Conservation (phyloP, 139 green algal genomes). For the Micractinium conductrix region DNA sequence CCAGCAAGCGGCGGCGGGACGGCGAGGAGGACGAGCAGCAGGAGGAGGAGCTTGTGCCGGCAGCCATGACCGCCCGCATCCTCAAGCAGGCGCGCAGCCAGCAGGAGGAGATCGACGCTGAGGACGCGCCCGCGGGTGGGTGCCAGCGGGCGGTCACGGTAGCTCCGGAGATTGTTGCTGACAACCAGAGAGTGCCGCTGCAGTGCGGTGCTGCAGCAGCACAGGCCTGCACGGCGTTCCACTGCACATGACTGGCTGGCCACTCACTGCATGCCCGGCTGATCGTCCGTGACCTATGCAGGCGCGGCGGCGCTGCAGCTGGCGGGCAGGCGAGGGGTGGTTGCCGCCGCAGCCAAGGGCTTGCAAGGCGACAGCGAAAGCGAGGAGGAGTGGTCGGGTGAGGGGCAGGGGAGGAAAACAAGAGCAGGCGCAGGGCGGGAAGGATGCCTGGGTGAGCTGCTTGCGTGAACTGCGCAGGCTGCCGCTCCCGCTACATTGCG, state of each 20-base stretch:
- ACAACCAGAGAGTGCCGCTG: too few species aligned
- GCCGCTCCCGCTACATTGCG: too few species aligned
- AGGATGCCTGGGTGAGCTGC: too few species aligned
- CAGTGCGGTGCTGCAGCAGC: constrained; percentile 4
- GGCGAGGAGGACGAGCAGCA: constrained; percentile 34
- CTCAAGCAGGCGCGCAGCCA: constrained; percentile 82
- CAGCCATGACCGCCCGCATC: constrained; percentile 73
- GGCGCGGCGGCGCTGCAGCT: constrained; percentile 29
- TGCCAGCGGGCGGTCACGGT: too few species aligned
- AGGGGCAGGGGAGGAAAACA: too few species aligned
- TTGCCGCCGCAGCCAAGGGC: background rate
- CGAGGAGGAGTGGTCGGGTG: constrained; percentile 47
- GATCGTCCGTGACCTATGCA: background rate
- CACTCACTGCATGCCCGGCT: background rate
- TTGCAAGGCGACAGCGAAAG: constrained; percentile 53
- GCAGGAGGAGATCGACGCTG: constrained; percentile 86
- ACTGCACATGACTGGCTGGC: background rate
- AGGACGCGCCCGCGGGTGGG: constrained; percentile 41
- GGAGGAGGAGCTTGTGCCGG: constrained; percentile 51
- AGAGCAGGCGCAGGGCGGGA: too few species aligned
- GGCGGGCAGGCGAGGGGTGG: background rate
- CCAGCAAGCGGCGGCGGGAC: constrained; percentile 52
- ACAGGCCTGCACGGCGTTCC: background rate
- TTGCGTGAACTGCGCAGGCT: too few species aligned
- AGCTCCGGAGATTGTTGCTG: background rate